Evolutionary conservation across 345 rosid genomes (phyloP), one percentile per base, ranked within the genome.

Genomic region (Boechera retrofracta): DNA sequence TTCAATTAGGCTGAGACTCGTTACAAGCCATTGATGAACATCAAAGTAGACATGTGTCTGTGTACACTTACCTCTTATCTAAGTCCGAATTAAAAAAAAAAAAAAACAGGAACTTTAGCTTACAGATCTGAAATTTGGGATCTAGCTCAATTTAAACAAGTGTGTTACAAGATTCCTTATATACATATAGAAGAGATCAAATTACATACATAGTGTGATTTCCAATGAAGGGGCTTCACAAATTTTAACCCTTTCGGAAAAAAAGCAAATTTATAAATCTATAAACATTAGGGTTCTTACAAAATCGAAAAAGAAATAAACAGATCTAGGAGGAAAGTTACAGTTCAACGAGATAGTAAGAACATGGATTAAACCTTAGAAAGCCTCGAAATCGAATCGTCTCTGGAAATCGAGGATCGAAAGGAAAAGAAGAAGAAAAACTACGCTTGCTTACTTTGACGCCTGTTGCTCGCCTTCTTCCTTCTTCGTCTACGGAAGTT

Each of bases 371-470:
- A 55, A 44, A 71, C 32, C 60, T 10, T 63, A 71, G 11, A 64
- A 71, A 77, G 53, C 42, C 33, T 78, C 49, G 32, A 33, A 24
- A 58, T 39, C 45, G 74, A 59, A 38, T 60, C 3, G 62, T 69
- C 45, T 76, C 69, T 38, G 2, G 49, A 65, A 47, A 59, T 72
- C 52, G 78, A 72, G 74, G 49, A 78, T 78, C 70, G 52, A 73
- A 78, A 78, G 53, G 16, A 60, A 67, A 39, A 33, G 13, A n/a
- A 21, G 8, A 8, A 12, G n/a, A 39, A 45, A 73, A 42, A 74
- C 71, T 68, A 79, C 0, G 82, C 66, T 79, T 67, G 82, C 82
- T 79, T 79, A 79, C 82, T 79, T 73, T 38, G 51, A 42, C 71
- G 68, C 54, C 74, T 53, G 29, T 44, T 15, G 64, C 58, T 65